Base-by-base conservation (phyloP, 257 asterid genomes). In the Knoxia roxburghii region DNA sequence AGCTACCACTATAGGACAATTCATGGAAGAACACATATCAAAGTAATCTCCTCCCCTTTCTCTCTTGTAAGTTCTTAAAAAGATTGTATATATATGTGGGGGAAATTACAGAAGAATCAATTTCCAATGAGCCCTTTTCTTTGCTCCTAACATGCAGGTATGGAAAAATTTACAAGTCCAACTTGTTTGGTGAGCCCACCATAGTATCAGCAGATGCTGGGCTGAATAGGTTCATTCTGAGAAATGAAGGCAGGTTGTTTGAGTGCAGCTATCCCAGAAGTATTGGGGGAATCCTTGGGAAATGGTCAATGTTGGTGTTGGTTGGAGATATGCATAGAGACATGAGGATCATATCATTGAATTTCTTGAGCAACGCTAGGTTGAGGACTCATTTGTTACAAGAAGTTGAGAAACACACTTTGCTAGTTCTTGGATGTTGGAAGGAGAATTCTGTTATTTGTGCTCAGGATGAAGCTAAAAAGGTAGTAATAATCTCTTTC, bases 241-340 rank as follows among this genome's bases (percentile, higher is more conserved):
- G 85, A 63, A 92, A 92, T 60, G 97, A 91, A 73, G 98, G 98
- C 27, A 77, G 73, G 33, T 56, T 92, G 61, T 92, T 92, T 72
- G 97, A 92, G 57, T 92, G 97, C 78, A 92, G 89, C 68, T 92
- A 92, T 33, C 98, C 98, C 0, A 83, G 89, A 32, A 92, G 98
- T 79, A 92, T 89, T 49, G 98, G 98, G 18, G 98, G 96, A 35
- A 92, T 92, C 50, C 93, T 92, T 15, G 98, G 98, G 33, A 89
- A 92, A 69, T 92, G 97, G 97, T 92, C 98, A 3, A 92, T 92
- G 98, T 68, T 92, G 7, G 98, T 89, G 60, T 71, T 85, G 68
- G 98, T 89, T 14, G 98, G 98, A 40, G 95, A 89, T 55, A 87
- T 92, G 98, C 98, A 92, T 73, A 79, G 95, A 76, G 87, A 89